Evolutionary conservation across 2,329 filamentous ascomycete genomes (phyloP).

Genomic region (Allantophomopsis lycopodina): DNA sequence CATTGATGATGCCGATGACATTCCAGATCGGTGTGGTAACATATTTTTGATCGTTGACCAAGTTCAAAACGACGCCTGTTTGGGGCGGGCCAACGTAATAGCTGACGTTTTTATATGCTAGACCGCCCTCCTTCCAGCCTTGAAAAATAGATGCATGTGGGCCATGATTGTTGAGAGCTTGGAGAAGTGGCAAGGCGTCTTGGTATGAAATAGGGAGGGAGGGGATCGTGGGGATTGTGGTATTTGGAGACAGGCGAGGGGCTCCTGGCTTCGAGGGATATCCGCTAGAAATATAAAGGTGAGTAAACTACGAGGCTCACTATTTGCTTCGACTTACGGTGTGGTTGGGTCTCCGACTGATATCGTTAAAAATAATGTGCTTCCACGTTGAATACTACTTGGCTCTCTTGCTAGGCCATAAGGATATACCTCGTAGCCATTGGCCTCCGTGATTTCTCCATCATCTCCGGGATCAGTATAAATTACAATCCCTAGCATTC

Average conservation of each 20-base stretch:
- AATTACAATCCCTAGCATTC: conserved; percentile 70
- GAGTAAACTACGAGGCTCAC: too few relatives aligned
- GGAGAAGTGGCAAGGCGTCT: conserved; percentile 71
- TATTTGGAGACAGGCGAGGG: conserved; percentile 53
- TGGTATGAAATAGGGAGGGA: conserved; percentile 78
- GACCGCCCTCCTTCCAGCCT: conserved; percentile 43
- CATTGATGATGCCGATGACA: conserved; percentile 80
- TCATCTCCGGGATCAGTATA: conserved; percentile 84
- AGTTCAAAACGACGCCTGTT: too few relatives aligned
- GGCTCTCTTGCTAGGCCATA: conserved; percentile 74
- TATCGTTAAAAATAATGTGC: conserved; percentile 61
- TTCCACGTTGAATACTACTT: conserved; percentile 77
- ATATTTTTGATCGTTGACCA: too few relatives aligned
- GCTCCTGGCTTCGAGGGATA: conserved; percentile 78
- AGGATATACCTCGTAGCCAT: conserved; percentile 67
- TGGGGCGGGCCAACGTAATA: too few relatives aligned
- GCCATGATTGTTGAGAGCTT: conserved; percentile 75
- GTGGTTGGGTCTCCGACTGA: conserved; percentile 67
- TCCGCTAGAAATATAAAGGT: too few relatives aligned
- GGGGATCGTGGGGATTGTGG: conserved; percentile 65
- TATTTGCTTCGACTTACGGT: too few relatives aligned
- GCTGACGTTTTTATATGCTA: too few relatives aligned
- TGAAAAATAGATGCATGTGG: conserved; percentile 41
- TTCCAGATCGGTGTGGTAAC: conserved; percentile 77
- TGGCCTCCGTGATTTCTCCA: conserved; percentile 62